Percentiles rank a stretch among this genome's conserved stretches.
These are phyloP conservation scores for Rubia tinctorum DNA, from an alignment of 305 asterid genomes.

Conservation along the genomic window DNA sequence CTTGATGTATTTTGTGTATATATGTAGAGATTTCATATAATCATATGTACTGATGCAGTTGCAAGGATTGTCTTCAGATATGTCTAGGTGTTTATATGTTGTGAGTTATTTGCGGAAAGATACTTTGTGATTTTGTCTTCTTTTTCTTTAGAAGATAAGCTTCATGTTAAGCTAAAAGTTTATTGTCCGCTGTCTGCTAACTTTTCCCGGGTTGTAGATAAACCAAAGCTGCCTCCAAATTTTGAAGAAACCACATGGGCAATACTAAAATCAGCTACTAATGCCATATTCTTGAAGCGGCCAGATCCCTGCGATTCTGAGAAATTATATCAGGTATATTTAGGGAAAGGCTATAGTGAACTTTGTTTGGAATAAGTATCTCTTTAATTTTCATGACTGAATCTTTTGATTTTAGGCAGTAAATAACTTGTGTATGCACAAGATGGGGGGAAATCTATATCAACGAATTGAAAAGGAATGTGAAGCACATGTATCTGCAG, in stretches of 20 bases:
- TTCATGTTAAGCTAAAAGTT: not conserved
- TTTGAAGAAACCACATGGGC: constrained; percentile 98
- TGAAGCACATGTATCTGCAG: constrained; percentile 65
- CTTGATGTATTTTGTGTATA: not conserved
- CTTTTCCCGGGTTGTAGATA: constrained; percentile 46
- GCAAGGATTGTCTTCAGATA: not conserved
- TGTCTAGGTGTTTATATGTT: not conserved
- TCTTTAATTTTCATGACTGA: constrained; percentile 25
- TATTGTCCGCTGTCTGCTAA: constrained; percentile 8
- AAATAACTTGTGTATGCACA: constrained; percentile 86
- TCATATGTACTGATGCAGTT: not conserved
- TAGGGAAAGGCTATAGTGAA: not conserved
- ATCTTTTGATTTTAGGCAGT: constrained; percentile 57
- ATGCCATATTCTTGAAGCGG: constrained; percentile 89
- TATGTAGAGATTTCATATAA: not conserved
- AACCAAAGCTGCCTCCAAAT: constrained; percentile 73
- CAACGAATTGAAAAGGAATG: constrained; percentile 83
- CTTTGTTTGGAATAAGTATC: constrained; percentile 11
- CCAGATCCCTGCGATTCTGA: constrained; percentile 92
- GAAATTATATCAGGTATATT: constrained; percentile 78
- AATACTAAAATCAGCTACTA: constrained; percentile 83
- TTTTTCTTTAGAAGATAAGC: not conserved
- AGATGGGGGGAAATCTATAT: constrained; percentile 92
- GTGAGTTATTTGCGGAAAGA: too few relatives aligned
- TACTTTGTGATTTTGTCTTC: not conserved